Evolutionary conservation across 192 early-diverging fungal species (phyloP).

Genomic region (Paraglomus occultum): DNA sequence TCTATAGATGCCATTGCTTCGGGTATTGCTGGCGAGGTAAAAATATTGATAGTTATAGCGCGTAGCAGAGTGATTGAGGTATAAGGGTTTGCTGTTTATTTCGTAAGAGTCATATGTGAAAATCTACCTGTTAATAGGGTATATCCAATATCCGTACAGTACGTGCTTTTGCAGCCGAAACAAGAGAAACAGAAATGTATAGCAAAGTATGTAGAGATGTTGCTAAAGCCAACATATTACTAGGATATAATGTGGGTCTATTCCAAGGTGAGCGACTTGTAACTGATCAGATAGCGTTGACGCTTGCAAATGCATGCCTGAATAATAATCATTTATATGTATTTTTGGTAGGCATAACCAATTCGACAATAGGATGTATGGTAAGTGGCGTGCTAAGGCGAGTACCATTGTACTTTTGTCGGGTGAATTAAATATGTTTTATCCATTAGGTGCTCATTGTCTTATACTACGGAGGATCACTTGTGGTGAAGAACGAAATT

Average conservation of each 20-base stretch:
- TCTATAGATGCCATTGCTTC: conserved; percentile 58
- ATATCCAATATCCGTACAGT: conserved; percentile 60
- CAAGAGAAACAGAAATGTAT: conserved; percentile 50
- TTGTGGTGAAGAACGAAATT: no score
- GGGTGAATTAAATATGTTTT: no score
- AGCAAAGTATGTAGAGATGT: conserved; percentile 41
- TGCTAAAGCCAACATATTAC: conserved; percentile 39
- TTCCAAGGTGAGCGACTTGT: conserved; percentile 47
- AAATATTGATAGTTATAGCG: conserved; percentile 51
- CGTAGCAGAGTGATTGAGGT: conserved; percentile 50
- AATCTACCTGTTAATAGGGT: conserved; percentile 28
- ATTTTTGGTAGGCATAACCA: no score
- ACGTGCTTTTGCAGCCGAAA: conserved; percentile 58
- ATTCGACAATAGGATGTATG: no score
- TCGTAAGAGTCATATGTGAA: not conserved
- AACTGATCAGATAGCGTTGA: not conserved
- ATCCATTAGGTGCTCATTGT: no score
- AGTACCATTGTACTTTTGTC: no score
- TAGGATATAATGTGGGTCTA: conserved; percentile 60
- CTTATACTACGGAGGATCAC: no score
- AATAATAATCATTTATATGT: no score
- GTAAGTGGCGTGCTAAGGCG: no score
- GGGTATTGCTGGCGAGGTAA: conserved; percentile 66
- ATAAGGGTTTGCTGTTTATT: not conserved
- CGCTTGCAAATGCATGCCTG: no score